Base-by-base conservation (phyloP, 208 protist species). In the Acanthamoeba lenticulata region DNA sequence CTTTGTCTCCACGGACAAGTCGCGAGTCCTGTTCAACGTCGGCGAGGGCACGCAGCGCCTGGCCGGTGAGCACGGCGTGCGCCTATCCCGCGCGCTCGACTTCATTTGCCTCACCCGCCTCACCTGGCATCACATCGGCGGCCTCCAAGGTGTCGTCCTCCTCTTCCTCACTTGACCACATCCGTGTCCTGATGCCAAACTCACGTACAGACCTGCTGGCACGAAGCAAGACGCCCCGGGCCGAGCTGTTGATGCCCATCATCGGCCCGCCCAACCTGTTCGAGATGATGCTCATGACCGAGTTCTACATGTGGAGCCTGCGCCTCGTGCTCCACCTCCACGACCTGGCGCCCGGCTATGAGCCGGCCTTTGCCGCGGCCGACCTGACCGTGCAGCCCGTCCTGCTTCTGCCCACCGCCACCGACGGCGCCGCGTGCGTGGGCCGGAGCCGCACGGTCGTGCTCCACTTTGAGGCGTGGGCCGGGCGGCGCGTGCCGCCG, bases 11-110 rank as follows among this genome's bases (percentile, higher is more conserved):
- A 52, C 42, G 40, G 74, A 85, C 36, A 24, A 52, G 74, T n/a
- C 19, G 7, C 1, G 42, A 7, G 36, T 55, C 11, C 42, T 85
- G 38, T 85, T 85, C 74, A 85, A 85, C 42, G 74, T 85, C 36
- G 74, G 74, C 38, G 74, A 85, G 24, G 74, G 74, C 74, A 44
- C 42, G 9, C 74, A 85, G 24, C 74, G 74, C 11, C 42, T 85
- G 3, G 74, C 74, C 42, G 40, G 36, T 19, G 27, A 85, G 74
- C 21, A 85, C 74, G 40, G 42, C 5, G 6, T 85, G 24, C 74
- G 74, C 74, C 36, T 85, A 29, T 55, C 36, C 1, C 2, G 42
- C 13, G 2, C 38, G 6, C 65, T 74, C 65, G 42, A 85, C 74
- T 15, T 38, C 74, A 52, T 85, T 19, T 85, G 36, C 38, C 74